Evolutionary conservation across 164 flowering plant genomes (phyloP).

Genomic region (Kalanchoe fedtschenkoi): DNA sequence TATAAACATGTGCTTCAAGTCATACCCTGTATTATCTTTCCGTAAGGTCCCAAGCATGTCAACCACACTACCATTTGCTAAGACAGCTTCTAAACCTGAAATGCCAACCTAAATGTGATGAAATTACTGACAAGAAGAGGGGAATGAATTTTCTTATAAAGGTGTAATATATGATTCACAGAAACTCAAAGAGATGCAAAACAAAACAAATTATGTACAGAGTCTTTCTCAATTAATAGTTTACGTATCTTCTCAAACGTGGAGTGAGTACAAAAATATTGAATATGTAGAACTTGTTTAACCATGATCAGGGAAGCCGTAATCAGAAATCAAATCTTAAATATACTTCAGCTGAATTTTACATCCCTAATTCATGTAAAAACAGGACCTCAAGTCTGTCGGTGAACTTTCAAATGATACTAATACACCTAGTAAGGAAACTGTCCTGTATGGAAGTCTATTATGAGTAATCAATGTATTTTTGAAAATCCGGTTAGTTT

Average conservation of each 20-base stretch:
- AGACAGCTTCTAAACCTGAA: slow-evolving; percentile 86
- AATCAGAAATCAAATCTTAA: too few species aligned
- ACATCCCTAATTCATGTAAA: too few species aligned
- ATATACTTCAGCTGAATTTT: too few species aligned
- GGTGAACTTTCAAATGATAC: too few species aligned
- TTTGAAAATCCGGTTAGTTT: too few species aligned
- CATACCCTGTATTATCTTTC: slow-evolving; percentile 97
- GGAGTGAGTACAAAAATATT: background rate
- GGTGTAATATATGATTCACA: too few species aligned
- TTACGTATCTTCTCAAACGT: background rate
- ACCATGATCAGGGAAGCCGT: background rate
- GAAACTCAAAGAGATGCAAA: background rate
- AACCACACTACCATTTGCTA: slow-evolving; percentile 79
- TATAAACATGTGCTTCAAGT: slow-evolving; percentile 92
- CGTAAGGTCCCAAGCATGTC: slow-evolving; percentile 94
- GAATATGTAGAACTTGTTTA: background rate
- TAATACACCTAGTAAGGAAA: too few species aligned
- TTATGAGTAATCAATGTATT: too few species aligned
- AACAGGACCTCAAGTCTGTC: too few species aligned
- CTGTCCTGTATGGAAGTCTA: too few species aligned
- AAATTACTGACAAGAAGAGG: background rate
- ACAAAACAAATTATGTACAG: background rate
- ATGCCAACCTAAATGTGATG: slow-evolving; percentile 7
- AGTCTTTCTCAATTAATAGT: background rate
- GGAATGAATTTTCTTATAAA: background rate